Evolutionary conservation across 306 rosid genomes (phyloP), one percentile per base, ranked within the genome.

Genomic region (Notholithocarpus densiflorus): DNA sequence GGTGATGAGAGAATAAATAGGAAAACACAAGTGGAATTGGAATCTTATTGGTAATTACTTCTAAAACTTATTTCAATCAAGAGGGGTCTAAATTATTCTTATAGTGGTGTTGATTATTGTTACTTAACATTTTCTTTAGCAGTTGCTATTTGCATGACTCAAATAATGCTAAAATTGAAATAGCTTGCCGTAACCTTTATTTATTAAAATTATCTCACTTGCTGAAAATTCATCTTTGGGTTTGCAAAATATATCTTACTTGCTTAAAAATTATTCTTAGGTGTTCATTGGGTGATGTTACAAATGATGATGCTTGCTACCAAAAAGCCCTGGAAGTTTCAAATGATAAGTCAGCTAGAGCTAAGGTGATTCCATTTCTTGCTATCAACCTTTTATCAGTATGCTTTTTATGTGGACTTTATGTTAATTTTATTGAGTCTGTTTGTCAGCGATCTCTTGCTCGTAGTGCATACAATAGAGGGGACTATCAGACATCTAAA

Each of bases 401-500:
- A 9, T 54, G 21, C 75, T 80, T 18, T 62, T 62, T 62, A 65
- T 45, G n/a, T 75, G 54, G 76, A 21, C 54, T 78, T 71, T 45
- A 68, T 71, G 26, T 2, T 14, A 23, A 73, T 56, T 18, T 70
- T 51, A 32, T 68, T 54, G 8, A 61, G 73, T 79, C 71, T 69
- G 57, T 13, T 80, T 87, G 78, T 59, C 89, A 95, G 98, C 85
- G 97, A 66, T 87, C 98, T 68, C 96, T 95, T 79, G 98, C 98
- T 61, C 97, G 94, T 64, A 92, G 88, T 89, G 98, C 98, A n/a
- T 95, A 95, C 84, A 90, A 90, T 79, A 92, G 96, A 88, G 98
- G 97, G 82, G 98, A 95, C 55, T 95, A 89, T 75, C 89, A 84
- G 85, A 79, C 61, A 68, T 88, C 98, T 37, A 90, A 89, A 90